These are phyloP conservation scores for Paecilomyces sp. DNA, from an alignment of 2,329 filamentous ascomycete genomes.

Conservation along the genomic window DNA sequence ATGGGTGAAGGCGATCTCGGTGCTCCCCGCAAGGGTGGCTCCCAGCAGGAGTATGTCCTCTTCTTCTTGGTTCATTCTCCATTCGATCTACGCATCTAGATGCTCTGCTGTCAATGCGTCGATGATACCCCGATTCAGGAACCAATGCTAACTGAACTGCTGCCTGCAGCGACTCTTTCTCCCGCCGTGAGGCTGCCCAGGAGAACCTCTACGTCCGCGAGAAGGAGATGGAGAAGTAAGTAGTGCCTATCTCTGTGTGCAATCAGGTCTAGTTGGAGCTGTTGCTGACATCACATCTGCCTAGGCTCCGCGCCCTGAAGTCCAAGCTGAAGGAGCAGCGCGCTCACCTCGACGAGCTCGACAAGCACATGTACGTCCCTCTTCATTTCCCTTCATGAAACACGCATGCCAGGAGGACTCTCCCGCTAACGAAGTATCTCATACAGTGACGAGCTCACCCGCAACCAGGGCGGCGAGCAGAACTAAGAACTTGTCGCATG, in stretches of 20 bases:
- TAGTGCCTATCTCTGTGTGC: constrained; percentile 1
- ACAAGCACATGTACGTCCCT: constrained; percentile 70
- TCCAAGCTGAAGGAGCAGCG: constrained; percentile 66
- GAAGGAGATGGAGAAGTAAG: constrained; percentile 80
- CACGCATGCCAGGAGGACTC: background rate
- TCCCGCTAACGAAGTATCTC: constrained; percentile 6
- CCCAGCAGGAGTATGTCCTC: constrained; percentile 27
- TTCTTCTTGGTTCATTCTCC: background rate
- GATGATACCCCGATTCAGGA: constrained; percentile 10
- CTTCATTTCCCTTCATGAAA: background rate
- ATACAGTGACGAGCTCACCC: constrained; percentile 67
- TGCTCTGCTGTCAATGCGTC: background rate
- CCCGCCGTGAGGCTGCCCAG: constrained; percentile 77
- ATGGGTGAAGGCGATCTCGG: constrained; percentile 68
- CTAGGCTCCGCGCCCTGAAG: constrained; percentile 62
- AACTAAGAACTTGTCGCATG: constrained; percentile 20
- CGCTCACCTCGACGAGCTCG: constrained; percentile 74
- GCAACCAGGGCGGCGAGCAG: constrained; percentile 60
- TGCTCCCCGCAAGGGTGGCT: constrained; percentile 29
- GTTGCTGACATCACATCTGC: constrained; percentile 4
- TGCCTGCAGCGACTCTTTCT: constrained; percentile 72
- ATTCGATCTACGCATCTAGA: no score
- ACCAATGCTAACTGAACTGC: constrained; percentile 11
- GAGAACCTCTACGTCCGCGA: constrained; percentile 80
- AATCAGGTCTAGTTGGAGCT: background rate